Conservation (phyloP, 148 eudicot genomes). For the Camellia lanceoleosa region DNA sequence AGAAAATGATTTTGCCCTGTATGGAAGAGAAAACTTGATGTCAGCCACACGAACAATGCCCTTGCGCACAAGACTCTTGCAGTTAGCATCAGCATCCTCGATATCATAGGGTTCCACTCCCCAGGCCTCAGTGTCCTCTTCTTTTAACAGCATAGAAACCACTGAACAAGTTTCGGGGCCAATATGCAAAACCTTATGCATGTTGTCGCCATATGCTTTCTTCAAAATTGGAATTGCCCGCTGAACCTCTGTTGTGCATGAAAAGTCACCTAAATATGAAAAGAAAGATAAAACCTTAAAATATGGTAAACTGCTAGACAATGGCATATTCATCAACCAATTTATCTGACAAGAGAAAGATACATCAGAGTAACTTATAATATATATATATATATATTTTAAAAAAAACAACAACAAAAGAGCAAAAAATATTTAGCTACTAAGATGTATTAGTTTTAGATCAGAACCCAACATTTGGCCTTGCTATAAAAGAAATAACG, state of each 20-base stretch:
- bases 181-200: conserved; percentile 35
- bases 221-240: conserved; percentile 30
- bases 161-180: conserved; percentile 38
- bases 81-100: conserved; percentile 29
- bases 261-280: conserved; percentile 25
- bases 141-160: conserved; percentile 21
- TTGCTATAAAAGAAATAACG: no score
- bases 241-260: conserved; percentile 25
- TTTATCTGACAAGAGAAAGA: neutral
- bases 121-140: conserved; percentile 33
- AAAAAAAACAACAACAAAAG: neutral
- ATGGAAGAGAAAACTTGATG: conserved; percentile 34
- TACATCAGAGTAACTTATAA: neutral
- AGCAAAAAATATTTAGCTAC: neutral
- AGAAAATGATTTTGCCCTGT: conserved; percentile 32
- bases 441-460: no score
- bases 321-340: neutral
- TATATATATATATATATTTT: no score
- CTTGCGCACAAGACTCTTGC: conserved; percentile 29
- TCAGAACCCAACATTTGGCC: no score
- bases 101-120: conserved; percentile 37
- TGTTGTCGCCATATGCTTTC: conserved; percentile 33
- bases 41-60: conserved; percentile 37
- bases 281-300: neutral
- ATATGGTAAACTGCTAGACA: neutral